Percentiles rank a stretch among this genome's conserved stretches.
phyloP scores from a whole-genome alignment of 2,329 filamentous ascomycete species.

The Scedosporium aurantiacum region DNA sequence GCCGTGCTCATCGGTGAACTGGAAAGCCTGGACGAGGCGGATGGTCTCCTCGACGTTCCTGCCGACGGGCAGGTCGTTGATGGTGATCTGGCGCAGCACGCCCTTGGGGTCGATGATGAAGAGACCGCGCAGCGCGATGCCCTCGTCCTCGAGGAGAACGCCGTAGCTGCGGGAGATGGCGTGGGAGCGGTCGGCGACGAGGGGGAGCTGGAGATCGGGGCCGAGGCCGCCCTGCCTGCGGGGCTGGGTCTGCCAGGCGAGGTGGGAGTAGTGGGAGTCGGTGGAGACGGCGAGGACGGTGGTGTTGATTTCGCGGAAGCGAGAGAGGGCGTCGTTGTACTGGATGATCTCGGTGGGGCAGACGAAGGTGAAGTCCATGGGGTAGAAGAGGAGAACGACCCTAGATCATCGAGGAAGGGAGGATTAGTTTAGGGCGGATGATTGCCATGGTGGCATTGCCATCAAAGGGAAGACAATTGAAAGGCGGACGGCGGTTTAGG shows the following conservation, averaged over 20 bases:
- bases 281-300: constrained; percentile 50
- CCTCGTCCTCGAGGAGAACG: constrained; percentile 52
- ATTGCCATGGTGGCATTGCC: not conserved
- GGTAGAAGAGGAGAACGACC: constrained; percentile 56
- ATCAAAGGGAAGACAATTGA: too few relatives aligned
- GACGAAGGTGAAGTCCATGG: constrained; percentile 58
- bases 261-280: constrained; percentile 45
- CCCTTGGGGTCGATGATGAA: constrained; percentile 58
- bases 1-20: constrained; percentile 77
- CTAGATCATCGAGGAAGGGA: constrained; percentile 17
- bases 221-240: constrained; percentile 53
- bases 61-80: constrained; percentile 55
- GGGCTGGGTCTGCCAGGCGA: constrained; percentile 47
- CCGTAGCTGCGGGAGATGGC: constrained; percentile 50
- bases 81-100: constrained; percentile 48
- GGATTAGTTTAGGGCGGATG: not conserved
- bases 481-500: not conserved
- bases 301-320: constrained; percentile 48
- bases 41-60: constrained; percentile 54
- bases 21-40: constrained; percentile 61
- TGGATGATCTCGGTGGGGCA: constrained; percentile 57
- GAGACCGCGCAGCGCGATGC: constrained; percentile 50
- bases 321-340: constrained; percentile 49
- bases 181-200: constrained; percentile 51
- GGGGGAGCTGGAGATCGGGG: constrained; percentile 45